Evolutionary conservation across 2,329 filamentous ascomycete species (phyloP), one percentile per base, ranked within the genome.

Genomic region (Beauveria australis): DNA sequence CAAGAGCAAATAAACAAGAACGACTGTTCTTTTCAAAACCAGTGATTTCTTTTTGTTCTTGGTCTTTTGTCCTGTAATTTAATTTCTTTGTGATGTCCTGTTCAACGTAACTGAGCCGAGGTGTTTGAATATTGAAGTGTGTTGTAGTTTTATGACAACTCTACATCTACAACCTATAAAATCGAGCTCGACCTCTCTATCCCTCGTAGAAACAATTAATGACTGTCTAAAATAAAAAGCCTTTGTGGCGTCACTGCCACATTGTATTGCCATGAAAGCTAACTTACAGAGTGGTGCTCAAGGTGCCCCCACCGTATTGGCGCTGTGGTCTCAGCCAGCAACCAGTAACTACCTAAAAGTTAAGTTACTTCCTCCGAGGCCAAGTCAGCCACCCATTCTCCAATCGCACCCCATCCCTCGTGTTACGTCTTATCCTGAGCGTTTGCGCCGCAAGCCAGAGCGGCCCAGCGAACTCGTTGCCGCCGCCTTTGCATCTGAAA

Each of bases 361-460:
- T 14, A 24, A 47, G 26, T 56, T 8, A 48, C 46, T 28, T 47
- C 53, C 53, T 56, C 19, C 41, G 6, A 33, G 54, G 22, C 33
- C 33, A 48, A 53, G 53, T 48, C 53, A 43, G n/a, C n/a, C 37
- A 26, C 26, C 19, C n/a, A 19, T 49, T 28, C 41, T 54, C 57
- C 56, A 59, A 30, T 33, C 44, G 47, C 56, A 46, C 40, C 33
- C 28, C 44, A 61, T 55, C 59, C 52, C 52, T 61, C 43, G 59
- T 48, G 51, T 53, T 48, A 53, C 58, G 43, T 33, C 49, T 52
- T 44, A 30, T 18, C 43, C 30, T 54, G 43, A 53, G 33, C 43
- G 51, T 53, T 49, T 61, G 51, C 51, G 51, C 59, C 24, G 24
- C 22, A 33, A 54, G 30, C 51, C 58, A 48, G 30, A 48, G 43